A percentile compares a stretch with the other conserved stretches of the same genome.
phyloP scores from a whole-genome alignment of 192 early-diverging fungal genomes.

The Phlyctochytrium planicorne region DNA sequence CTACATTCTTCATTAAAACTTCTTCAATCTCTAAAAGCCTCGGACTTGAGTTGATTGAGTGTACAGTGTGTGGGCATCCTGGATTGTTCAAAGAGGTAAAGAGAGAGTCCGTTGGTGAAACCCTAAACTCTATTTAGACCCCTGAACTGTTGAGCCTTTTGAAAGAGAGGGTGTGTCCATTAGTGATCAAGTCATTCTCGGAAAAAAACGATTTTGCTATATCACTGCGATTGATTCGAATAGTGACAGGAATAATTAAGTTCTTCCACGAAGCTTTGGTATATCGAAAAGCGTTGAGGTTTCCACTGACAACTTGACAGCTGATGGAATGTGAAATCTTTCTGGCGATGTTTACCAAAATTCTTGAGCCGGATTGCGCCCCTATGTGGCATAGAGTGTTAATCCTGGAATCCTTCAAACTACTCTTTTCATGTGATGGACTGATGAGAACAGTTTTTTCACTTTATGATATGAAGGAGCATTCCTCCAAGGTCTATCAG shows the following conservation, averaged over 20 bases:
- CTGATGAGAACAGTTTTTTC: slow-evolving; percentile 48
- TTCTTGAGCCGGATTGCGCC: slow-evolving; percentile 72
- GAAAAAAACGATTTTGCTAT: slow-evolving; percentile 83
- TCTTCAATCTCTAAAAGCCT: slow-evolving; percentile 62
- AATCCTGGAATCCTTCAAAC: slow-evolving; percentile 77
- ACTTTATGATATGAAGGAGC: slow-evolving; percentile 71
- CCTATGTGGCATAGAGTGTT: slow-evolving; percentile 78
- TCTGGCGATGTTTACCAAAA: slow-evolving; percentile 80
- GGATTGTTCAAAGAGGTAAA: slow-evolving; percentile 70
- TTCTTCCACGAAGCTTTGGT: slow-evolving; percentile 72
- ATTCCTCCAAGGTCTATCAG: slow-evolving; percentile 72
- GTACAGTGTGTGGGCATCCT: slow-evolving; percentile 77
- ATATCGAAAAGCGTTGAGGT: slow-evolving; percentile 18
- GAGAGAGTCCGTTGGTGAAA: slow-evolving; percentile 7
- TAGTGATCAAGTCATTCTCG: slow-evolving; percentile 89
- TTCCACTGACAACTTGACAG: too few relatives aligned
- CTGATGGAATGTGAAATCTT: slow-evolving; percentile 94
- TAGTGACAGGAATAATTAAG: slow-evolving; percentile 77
- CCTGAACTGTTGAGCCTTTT: slow-evolving; percentile 67
- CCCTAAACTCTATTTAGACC: slow-evolving; percentile 50
- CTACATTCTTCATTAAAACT: slow-evolving; percentile 59
- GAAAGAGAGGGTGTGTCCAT: slow-evolving; percentile 81
- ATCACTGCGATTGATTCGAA: slow-evolving; percentile 77
- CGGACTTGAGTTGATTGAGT: slow-evolving; percentile 92
- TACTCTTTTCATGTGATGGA: slow-evolving; percentile 57